Percentiles rank a stretch among this genome's conserved stretches.
Evolutionary conservation across 768 basidiomycete genomes (phyloP).

Genomic region (Russula lepida): DNA sequence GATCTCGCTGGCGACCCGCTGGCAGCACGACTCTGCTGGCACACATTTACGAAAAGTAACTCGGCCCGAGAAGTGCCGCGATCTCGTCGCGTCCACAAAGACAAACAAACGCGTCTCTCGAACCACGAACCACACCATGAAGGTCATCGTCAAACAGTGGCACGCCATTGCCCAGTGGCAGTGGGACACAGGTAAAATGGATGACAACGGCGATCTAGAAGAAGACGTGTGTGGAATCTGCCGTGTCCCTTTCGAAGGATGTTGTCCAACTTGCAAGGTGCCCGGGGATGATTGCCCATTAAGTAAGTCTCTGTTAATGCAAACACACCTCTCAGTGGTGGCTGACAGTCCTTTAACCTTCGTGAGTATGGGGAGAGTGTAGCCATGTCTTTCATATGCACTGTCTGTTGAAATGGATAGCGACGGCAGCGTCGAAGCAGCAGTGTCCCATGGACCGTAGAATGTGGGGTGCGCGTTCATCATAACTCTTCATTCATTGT

Average conservation of each 20-base stretch:
- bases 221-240: conserved; percentile 81
- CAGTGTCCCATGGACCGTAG: conserved; percentile 99
- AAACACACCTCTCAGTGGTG: neutral
- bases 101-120: conserved; percentile 21
- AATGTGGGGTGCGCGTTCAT: conserved; percentile 66
- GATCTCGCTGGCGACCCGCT: neutral
- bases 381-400: conserved; percentile 99
- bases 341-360: neutral
- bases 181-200: conserved; percentile 52
- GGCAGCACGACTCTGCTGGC: no score
- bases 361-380: conserved; percentile 92
- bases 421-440: conserved; percentile 79
- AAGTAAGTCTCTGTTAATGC: conserved; percentile 43
- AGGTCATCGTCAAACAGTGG: conserved; percentile 76
- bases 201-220: conserved; percentile 50
- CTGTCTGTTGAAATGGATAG: conserved; percentile 94
- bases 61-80: conserved; percentile 7
- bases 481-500: neutral
- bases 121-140: conserved; percentile 42
- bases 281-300: conserved; percentile 95
- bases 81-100: conserved; percentile 18
- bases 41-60: neutral
- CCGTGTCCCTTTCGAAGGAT: conserved; percentile 85
- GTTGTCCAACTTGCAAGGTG: conserved; percentile 92
- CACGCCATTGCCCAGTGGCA: conserved; percentile 86